Base-by-base conservation (phyloP, 176 grass and related monocot species). In the Elaeis guineensis region DNA sequence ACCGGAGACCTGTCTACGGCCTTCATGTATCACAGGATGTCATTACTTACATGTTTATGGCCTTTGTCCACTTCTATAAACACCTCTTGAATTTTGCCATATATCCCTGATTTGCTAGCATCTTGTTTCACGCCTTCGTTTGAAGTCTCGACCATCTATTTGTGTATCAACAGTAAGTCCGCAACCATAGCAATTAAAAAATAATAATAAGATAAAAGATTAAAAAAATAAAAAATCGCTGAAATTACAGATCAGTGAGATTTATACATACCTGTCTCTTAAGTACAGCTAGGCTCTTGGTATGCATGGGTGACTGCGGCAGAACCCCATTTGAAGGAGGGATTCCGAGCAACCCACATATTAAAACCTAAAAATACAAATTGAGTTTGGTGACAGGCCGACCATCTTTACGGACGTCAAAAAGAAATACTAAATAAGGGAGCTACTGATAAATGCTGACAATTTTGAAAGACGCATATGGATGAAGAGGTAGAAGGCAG, bases 221-320 rank as follows among this genome's bases (percentile, higher is more conserved):
- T 26, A 23, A 23, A 22, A 1, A 22, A 1, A 22, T 1, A 22
- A 22, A 22, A 22, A 22, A 23, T 23, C 23, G 3, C 3, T 23
- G 23, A 0, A 1, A 23, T 23, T 23, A 9, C 7, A 35, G 6
- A 35, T 9, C 30, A 9, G 6, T 0, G 8, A 35, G 9, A 7
- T 9, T 11, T 44, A 44, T 59, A 71, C 86, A 18, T 63, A 97
- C 92, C 92, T 87, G 92, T 21, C 76, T 83, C 73, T 75, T 91
- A 6, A 91, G 92, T 63, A 85, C 76, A 58, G 87, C 78, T 55
- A 97, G 87, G 25, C 92, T 91, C 72, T 68, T 97, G 8, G 87
- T 91, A 72, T 97, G 92, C 92, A 97, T 97, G 5, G 92, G 92
- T 21, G 92, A 97, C 70, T 97, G 92, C 66, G 87, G 87, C 74